Evolutionary conservation across 2,329 filamentous ascomycete species (phyloP), one percentile per base, ranked within the genome.

Genomic region (Trichoderma guizhouense): DNA sequence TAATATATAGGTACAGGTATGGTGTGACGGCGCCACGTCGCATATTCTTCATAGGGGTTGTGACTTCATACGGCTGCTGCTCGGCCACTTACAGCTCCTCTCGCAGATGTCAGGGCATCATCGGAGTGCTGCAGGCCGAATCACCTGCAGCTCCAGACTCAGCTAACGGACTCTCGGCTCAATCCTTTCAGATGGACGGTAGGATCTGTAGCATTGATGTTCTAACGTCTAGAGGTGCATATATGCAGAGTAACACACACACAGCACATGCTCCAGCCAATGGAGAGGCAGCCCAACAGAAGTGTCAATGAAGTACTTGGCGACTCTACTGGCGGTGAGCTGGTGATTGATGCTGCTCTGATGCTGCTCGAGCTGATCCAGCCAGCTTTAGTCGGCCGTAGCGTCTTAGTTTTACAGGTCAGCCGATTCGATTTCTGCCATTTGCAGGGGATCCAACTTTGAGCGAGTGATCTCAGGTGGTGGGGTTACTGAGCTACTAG

Each of bases 351-450:
- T 14, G 26, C 28, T 51, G 15, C 34, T 43, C n/a, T 9, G n/a
- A 12, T 7, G 57, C 34, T 39, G 15, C 7, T 28, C 21, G 34
- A 34, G 39, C 47, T 51, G 61, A 34, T 63, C 36, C 36, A 28
- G 34, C n/a, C 64, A 18, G 24, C 14, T 11, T 63, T 70, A 61
- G 66, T 51, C 34, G 66, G 30, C 65, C 43, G n/a, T 68, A 68
- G 51, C 65, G 65, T 55, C 21, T 63, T 55, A 58, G 58, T 43
- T 71, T 71, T 71, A 51, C 68, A 64, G 68, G 68, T 71, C 68
- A 71, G 47, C 61, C 68, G 68, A 71, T 60, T 67, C 32, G 57
- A 53, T 57, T 58, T 64, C 26, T 53, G 18, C 28, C n/a, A 34
- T 28, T 14, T 30, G 21, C 43, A 30, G 26, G 18, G 24, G 47